A percentile compares a stretch with the other conserved stretches of the same genome.
Evolutionary conservation across 140 eudicot genomes (phyloP).

Genomic region (Senecio squalidus): DNA sequence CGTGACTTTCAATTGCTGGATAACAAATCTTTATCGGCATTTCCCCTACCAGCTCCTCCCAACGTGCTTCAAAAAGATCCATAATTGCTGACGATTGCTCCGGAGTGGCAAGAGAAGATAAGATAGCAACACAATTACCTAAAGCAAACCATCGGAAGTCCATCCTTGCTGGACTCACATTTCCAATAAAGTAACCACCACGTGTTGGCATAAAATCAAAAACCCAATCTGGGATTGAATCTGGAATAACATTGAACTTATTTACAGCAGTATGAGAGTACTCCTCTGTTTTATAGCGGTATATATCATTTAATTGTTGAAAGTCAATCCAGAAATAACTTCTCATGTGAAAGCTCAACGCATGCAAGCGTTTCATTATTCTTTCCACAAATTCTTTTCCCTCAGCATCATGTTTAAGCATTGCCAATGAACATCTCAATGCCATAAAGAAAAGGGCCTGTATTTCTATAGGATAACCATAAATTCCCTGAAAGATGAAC

Average conservation of each 20-base stretch:
- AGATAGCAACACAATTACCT: slow-evolving; percentile 82
- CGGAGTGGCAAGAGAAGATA: slow-evolving; percentile 74
- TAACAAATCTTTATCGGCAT: slow-evolving; percentile 76
- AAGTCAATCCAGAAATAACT: slow-evolving; percentile 95
- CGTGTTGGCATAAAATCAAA: slow-evolving; percentile 89
- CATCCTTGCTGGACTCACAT: slow-evolving; percentile 95
- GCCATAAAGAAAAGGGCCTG: slow-evolving; percentile 95
- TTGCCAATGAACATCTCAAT: slow-evolving; percentile 58
- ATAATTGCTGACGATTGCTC: slow-evolving; percentile 78
- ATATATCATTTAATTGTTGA: slow-evolving; percentile 81
- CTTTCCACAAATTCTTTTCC: slow-evolving; percentile 76
- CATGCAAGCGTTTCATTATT: slow-evolving; percentile 75
- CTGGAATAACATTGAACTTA: slow-evolving; percentile 91
- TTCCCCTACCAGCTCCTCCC: slow-evolving; percentile 80
- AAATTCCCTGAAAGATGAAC: slow-evolving; percentile 60
- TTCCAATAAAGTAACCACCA: slow-evolving; percentile 91
- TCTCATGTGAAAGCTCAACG: slow-evolving; percentile 85
- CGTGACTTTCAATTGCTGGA: slow-evolving; percentile 79
- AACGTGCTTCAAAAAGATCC: slow-evolving; percentile 83
- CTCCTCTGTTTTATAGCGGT: slow-evolving; percentile 87
- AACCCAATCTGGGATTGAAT: slow-evolving; percentile 98
- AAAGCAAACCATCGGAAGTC: slow-evolving; percentile 90
- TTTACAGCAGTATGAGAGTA: slow-evolving; percentile 95
- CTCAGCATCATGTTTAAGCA: slow-evolving; percentile 76
- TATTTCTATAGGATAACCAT: slow-evolving; percentile 92